Evolutionary conservation across 2,329 filamentous ascomycete species (phyloP), one percentile per base, ranked within the genome.

Genomic region (Aspergillus sp.): DNA sequence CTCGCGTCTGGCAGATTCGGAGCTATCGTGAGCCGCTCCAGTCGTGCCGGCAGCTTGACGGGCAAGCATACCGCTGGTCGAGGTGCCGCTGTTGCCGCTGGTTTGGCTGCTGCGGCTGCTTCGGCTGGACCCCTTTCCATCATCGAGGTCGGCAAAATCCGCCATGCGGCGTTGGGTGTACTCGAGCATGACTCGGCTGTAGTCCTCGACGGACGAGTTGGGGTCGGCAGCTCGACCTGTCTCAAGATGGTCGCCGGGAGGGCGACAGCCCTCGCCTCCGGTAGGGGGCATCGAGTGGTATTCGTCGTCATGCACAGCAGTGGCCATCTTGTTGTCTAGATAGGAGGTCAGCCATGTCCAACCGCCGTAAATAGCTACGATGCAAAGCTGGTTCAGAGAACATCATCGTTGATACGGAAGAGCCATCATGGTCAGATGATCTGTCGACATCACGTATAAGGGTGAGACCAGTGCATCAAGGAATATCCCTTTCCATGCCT

Each of bases 111-210:
- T 72, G 48, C 70, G 66, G 55, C 69, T 74, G 57, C 68, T 73
- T 54, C 67, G 69, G 53, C 67, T 71, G 52, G 67, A 63, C n/a
- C 60, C 58, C 21, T 56, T 60, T 43, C 62, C 58, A 17, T 66
- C 61, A 21, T 73, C 69, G 13, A 62, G 56, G 30, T 72, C 69
- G 43, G 69, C 66, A 57, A 76, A 77, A 4, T 68, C 65, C 2
- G 71, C 71, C 68, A 77, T 74, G 47, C 76, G 74, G 28, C 69
- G 72, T 41, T 76, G 73, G 13, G 75, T 77, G 52, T 77, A 74
- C 48, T 74, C 67, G 41, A 76, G 66, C 75, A 77, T 76, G 54
- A 73, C 68, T 23, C 74, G 73, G 63, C 73, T 76, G 59, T 77
- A 77, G 60, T 76, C 74, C 49, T 75, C 74, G n/a, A 77, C 58